Evolutionary conservation across 1,284 basidiomycete genomes (phyloP), one percentile per base, ranked within the genome.

Genomic region (Fistulina hepatica): DNA sequence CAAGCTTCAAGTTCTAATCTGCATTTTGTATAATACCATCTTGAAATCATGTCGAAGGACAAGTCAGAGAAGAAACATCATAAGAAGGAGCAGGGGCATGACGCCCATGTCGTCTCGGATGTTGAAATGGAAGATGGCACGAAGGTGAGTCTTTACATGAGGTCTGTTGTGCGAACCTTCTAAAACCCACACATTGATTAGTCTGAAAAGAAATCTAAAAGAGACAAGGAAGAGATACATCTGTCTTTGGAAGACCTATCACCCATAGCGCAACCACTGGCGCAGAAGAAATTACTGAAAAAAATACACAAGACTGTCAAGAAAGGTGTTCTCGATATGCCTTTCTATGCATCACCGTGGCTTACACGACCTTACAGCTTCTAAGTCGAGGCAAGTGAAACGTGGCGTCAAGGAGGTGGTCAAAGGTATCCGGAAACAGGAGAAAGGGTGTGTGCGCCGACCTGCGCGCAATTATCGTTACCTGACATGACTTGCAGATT

Each of bases 391-490:
- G 44, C 88, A 93, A 60, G 81, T 97, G 24, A 94, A 93, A 63
- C 76, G 92, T 34, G 91, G 91, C 31, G 92, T 97, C 36, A 97
- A 97, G 63, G 92, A 97, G 59, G 88, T 97, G 23, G 90, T 94
- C 39, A 97, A 97, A 61, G 88, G 89, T 2, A 83, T 97, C 36
- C 73, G 91, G 39, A 97, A 97, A 59, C 91, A 91, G 39, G 92
- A 97, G 59, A 89, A 86, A 67, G 92, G 92, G 88, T 81, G 52
- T 47, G 79, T 63, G 8, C n/a, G 27, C 31, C 15, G 21, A 5
- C 32, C n/a, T 34, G 21, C 9, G 9, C 19, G 13, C 4, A 31
- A 13, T 19, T 41, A 36, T 26, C 25, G 13, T 36, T 37, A 23
- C 20, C 21, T 20, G 6, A 33, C 16, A 11, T 34, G 24, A 34